Base-by-base conservation (phyloP, 1,139 yeast species). In the Casaregolazyma lundiana region DNA sequence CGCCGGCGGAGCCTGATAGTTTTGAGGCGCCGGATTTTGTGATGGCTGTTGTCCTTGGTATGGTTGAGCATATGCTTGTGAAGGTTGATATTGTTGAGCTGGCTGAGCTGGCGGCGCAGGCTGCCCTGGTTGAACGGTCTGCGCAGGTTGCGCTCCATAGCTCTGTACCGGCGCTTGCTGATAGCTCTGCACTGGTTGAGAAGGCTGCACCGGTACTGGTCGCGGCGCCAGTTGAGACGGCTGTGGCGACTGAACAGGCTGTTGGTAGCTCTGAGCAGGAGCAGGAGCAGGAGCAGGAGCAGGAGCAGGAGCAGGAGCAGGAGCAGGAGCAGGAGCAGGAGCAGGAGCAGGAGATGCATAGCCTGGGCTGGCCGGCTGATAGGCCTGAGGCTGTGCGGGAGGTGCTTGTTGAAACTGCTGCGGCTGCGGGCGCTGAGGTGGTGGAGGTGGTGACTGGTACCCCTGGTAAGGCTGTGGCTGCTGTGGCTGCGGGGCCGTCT, bases 41-140 rank as follows among this genome's bases (percentile, higher is more conserved):
- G 56, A 50, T 11, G n/a, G n/a, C n/a, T n/a, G 49, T 49, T 41
- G 41, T 43, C 42, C 46, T 41, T 36, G 17, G 53, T 15, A 22
- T 48, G n/a, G 52, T n/a, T n/a, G n/a, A n/a, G n/a, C 50, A 24
- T 54, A 53, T 8, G 47, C 50, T n/a, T 47, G 49, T 26, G 30
- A 55, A 20, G 40, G 13, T 30, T 40, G 49, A 39, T 42, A 30
- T 6, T 39, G 40, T 21, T 21, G 43, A 32, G 20, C 30, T n/a
- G 34, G 21, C 15, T n/a, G 34, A 2, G 4, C 16, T 18, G 38
- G 38, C 6, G 38, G 38, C 15, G 17, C 22, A 24, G 29, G 45
- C 9, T 32, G 44, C 11, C 11, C 21, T 6, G 19, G 37, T 9
- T 20, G 48, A 24, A 18, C n/a, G 18, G 11, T 26, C 11, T 26